A percentile compares a stretch with the other conserved stretches of the same genome.
These are phyloP conservation scores for Trichoderma oligosporum DNA, from an alignment of 2,329 filamentous ascomycete genomes.

Conservation along the genomic window DNA sequence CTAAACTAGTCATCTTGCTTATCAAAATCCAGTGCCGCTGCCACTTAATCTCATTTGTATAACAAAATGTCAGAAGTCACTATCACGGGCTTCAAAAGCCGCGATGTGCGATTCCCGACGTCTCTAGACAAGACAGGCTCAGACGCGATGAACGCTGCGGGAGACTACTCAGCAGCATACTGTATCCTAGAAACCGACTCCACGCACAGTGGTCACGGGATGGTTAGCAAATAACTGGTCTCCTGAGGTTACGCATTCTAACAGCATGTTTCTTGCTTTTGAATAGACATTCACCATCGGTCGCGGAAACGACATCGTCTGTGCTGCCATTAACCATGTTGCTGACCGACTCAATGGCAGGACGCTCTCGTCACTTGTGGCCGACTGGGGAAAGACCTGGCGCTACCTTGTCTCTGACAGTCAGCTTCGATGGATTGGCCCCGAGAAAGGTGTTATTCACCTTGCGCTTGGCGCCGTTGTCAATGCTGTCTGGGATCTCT, in stretches of 20 bases:
- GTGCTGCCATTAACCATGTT: constrained; percentile 74
- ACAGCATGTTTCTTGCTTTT: neutral
- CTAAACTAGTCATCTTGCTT: neutral
- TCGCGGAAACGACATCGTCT: constrained; percentile 89
- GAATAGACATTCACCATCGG: constrained; percentile 72
- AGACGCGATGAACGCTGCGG: constrained; percentile 93
- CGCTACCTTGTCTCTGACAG: constrained; percentile 86
- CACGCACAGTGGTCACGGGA: constrained; percentile 67
- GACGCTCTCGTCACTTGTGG: constrained; percentile 71
- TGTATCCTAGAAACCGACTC: constrained; percentile 84
- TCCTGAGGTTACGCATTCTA: neutral
- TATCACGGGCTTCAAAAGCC: constrained; percentile 67
- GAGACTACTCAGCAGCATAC: constrained; percentile 92
- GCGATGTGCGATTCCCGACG: constrained; percentile 80
- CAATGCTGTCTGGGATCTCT: constrained; percentile 93
- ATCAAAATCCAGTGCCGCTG: neutral
- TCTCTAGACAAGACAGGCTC: constrained; percentile 94
- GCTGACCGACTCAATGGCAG: constrained; percentile 71
- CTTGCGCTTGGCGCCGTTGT: constrained; percentile 84
- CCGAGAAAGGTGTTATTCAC: constrained; percentile 91
- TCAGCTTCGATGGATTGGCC: constrained; percentile 89
- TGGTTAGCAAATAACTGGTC: constrained; percentile 47
- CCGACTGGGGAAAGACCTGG: constrained; percentile 85
- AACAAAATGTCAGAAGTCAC: constrained; percentile 50
- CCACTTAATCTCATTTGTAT: neutral